Conservation (phyloP, 176 grass and related monocot genomes). For the Raddia distichophylla region DNA sequence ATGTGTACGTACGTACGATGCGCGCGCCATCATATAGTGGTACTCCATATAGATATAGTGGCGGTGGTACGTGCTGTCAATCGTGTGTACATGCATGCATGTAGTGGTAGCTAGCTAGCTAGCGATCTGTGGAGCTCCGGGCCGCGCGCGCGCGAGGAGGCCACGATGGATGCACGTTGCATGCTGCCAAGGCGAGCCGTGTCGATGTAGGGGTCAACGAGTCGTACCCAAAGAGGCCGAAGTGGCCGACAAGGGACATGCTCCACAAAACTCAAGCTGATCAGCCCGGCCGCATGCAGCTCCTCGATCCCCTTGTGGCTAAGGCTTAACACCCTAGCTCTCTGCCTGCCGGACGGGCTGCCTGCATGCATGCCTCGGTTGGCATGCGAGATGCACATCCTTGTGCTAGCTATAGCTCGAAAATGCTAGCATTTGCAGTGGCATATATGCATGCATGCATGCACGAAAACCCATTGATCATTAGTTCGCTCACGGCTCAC, state of each 20-base stretch:
- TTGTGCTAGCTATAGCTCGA: not conserved
- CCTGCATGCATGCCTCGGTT: constrained; percentile 24
- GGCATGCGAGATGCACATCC: constrained; percentile 38
- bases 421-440: not conserved
- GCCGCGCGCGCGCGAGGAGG: not conserved
- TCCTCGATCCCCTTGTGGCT: constrained; percentile 37
- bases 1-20: too few relatives aligned
- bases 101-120: constrained; percentile 16
- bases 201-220: constrained; percentile 51
- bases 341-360: too few relatives aligned
- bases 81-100: not conserved
- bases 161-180: constrained; percentile 40
- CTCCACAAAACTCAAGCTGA: constrained; percentile 42
- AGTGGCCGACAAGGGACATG: constrained; percentile 87
- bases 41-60: too few relatives aligned
- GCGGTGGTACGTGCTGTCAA: not conserved
- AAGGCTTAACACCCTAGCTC: constrained; percentile 2
- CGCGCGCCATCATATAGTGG: too few relatives aligned
- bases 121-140: constrained; percentile 36
- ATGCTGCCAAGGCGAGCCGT: constrained; percentile 46
- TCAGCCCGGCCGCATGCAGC: not conserved
- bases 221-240: constrained; percentile 44
- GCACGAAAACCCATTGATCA: not conserved
- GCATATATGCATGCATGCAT: too few relatives aligned
- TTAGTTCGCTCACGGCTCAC: too few relatives aligned